Conservation (phyloP, 2,329 filamentous ascomycete species). For the Hypoxylon sp. region DNA sequence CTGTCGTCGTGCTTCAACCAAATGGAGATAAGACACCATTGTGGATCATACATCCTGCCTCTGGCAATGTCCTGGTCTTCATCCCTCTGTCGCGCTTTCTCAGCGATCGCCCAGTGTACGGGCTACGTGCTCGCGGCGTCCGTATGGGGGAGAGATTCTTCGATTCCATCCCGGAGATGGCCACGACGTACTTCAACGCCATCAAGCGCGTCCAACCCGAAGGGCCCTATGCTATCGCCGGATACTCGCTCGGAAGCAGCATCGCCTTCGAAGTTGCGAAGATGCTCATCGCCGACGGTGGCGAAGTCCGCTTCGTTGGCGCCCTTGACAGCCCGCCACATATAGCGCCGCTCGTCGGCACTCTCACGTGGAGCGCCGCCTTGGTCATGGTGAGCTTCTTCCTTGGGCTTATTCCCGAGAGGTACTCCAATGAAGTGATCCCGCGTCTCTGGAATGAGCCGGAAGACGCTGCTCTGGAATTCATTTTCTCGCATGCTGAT, state of each 20-base stretch:
- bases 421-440: constrained; percentile 30
- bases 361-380: constrained; percentile 57
- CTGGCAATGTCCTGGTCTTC: constrained; percentile 61
- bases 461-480: constrained; percentile 3
- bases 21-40: constrained; percentile 56
- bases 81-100: constrained; percentile 58
- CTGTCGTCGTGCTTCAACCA: constrained; percentile 53
- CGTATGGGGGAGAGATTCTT: constrained; percentile 61
- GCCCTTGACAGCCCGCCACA: constrained; percentile 65
- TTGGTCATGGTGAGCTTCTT: constrained; percentile 61
- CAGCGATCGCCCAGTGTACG: constrained; percentile 62
- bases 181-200: constrained; percentile 58
- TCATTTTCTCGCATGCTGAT: constrained; percentile 37
- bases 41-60: constrained; percentile 60
- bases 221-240: constrained; percentile 67
- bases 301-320: constrained; percentile 61
- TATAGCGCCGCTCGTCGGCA: constrained; percentile 60
- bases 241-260: constrained; percentile 66
- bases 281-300: constrained; percentile 57
- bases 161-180: constrained; percentile 57
- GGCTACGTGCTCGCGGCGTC: constrained; percentile 61
- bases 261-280: constrained; percentile 67
- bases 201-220: constrained; percentile 61
- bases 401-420: constrained; percentile 57
- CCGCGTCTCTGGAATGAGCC: constrained; percentile 17